A percentile compares a stretch with the other conserved stretches of the same genome.
These are phyloP conservation scores for Pseudogymnoascus sp. DNA, from an alignment of 2,329 filamentous ascomycete species.

Conservation along the genomic window DNA sequence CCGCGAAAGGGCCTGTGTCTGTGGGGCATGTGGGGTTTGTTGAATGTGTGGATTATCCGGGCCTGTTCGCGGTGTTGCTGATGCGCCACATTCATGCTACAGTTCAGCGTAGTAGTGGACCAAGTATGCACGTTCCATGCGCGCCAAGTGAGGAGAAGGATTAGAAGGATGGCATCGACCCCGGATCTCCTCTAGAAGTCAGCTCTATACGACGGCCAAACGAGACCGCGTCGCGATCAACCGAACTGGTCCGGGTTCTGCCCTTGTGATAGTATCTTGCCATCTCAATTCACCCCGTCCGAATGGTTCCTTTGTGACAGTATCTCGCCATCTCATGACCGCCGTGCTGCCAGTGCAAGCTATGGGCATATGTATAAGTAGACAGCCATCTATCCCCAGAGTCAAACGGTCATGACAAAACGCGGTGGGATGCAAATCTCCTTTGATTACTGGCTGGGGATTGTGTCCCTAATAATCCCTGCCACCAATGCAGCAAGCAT, in stretches of 20 bases:
- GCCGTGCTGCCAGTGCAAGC: no score
- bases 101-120: background rate
- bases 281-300: no score
- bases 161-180: background rate
- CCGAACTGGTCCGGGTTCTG: background rate
- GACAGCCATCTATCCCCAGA: background rate
- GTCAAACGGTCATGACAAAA: background rate
- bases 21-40: background rate
- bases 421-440: background rate
- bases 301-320: no score
- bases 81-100: background rate
- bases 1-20: background rate
- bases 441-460: background rate
- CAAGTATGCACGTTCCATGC: background rate
- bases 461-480: background rate
- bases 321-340: no score
- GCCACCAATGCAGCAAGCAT: background rate
- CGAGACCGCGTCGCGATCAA: background rate
- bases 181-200: background rate
- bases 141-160: background rate
- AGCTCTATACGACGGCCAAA: background rate
- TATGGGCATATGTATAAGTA: no score
- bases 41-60: background rate
- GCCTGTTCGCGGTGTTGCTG: background rate
- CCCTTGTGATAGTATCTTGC: background rate